Evolutionary conservation across 2,329 filamentous ascomycete species (phyloP), one percentile per base, ranked within the genome.

Genomic region (Blumeriella jaapii): DNA sequence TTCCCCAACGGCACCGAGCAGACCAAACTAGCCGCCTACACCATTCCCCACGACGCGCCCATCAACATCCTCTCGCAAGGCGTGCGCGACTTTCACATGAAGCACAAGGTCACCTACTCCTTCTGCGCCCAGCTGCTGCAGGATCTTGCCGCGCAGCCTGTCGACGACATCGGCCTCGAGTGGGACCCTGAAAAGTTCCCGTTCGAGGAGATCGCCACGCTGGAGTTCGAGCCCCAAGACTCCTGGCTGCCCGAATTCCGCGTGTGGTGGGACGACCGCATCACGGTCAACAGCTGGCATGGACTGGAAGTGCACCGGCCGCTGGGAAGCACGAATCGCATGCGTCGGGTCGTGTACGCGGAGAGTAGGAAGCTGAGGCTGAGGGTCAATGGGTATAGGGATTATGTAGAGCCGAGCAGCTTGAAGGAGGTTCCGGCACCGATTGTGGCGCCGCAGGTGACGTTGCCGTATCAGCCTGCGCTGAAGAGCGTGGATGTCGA

Each of bases 211-310:
- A 34, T 45, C 17, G 42, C 42, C 4, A 42, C 40, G 2, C 23
- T 45, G 8, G 39, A 45, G 15, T 42, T 45, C 23, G 39, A 45
- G 23, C 39, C 39, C 5, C 37, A 45, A 29, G 42, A 45, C 26
- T 38, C 34, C 12, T 45, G 42, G 42, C 16, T 42, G 14, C 42
- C 42, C 1, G 39, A 40, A 16, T 45, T 45, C 29, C 20, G 42
- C 1, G 37, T 40, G 3, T 45, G 42, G 42, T 45, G 42, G 39
- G 42, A 45, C 22, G 42, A 45, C 34, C 24, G 40, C 19, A 45
- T 45, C 34, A 45, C 42, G 20, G 20, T 30, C 9, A 42, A 45
- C 27, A 31, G 25, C 5, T 42, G 42, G 42, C 39, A 45, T 30
- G 42, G 42, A 4, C 11, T 45, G 31, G 39, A 36, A 35, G 23